Conservation (phyloP, 2,329 filamentous ascomycete species). For the Ustulina deusta region DNA sequence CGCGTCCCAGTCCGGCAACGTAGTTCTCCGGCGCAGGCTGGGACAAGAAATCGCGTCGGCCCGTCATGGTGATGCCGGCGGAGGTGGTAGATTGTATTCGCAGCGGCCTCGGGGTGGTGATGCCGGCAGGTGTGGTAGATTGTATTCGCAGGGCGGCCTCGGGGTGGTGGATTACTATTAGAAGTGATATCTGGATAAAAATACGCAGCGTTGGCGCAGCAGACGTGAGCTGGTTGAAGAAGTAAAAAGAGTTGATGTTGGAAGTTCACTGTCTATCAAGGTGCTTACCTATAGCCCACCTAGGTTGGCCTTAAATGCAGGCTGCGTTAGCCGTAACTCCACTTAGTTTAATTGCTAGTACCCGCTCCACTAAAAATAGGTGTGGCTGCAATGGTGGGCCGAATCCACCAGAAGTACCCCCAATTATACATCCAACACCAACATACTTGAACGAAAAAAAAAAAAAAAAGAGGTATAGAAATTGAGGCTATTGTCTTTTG, state of each 20-base stretch:
- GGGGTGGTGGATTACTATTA: not conserved
- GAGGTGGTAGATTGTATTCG: not conserved
- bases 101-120: slow-evolving; percentile 1
- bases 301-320: no score
- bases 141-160: not conserved
- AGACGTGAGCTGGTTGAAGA: not conserved
- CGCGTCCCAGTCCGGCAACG: slow-evolving; percentile 95
- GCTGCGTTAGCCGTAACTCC: no score
- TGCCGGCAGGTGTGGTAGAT: slow-evolving; percentile 7
- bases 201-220: not conserved
- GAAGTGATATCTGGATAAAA: not conserved
- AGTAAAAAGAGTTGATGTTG: slow-evolving; percentile 12
- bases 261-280: no score
- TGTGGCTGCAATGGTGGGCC: no score
- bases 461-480: no score
- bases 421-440: no score
- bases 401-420: no score
- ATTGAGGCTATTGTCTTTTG: no score
- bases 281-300: no score
- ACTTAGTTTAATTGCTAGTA: no score
- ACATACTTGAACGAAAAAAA: no score
- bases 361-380: no score
- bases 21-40: slow-evolving; percentile 89
- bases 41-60: slow-evolving; percentile 85
- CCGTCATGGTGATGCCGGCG: slow-evolving; percentile 57